These are phyloP conservation scores for Lasiodiplodia gonubiensis DNA, from an alignment of 2,329 filamentous ascomycete species.

Conservation along the genomic window DNA sequence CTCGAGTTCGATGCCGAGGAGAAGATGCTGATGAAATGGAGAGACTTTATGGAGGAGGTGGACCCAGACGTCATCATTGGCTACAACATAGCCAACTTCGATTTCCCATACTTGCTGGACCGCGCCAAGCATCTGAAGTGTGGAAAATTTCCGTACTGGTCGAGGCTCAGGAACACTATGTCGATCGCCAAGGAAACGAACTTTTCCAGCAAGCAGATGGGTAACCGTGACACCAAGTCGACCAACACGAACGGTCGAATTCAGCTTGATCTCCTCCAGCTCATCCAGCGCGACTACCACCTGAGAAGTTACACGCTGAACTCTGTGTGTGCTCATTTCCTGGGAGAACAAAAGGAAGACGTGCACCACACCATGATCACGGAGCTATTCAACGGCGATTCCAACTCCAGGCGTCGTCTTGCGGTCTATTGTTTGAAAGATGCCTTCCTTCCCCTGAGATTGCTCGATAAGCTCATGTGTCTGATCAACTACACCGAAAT, in stretches of 20 bases:
- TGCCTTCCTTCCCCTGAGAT: slow-evolving; percentile 88
- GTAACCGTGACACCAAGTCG: slow-evolving; percentile 89
- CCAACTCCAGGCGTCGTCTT: slow-evolving; percentile 86
- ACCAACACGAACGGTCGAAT: slow-evolving; percentile 95
- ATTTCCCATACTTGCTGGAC: slow-evolving; percentile 94
- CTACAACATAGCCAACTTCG: slow-evolving; percentile 98
- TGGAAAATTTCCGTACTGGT: slow-evolving; percentile 82
- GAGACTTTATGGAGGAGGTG: slow-evolving; percentile 84
- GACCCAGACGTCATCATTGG: slow-evolving; percentile 98
- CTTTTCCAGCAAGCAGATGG: slow-evolving; percentile 98
- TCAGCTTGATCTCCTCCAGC: slow-evolving; percentile 90
- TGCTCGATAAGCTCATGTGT: slow-evolving; percentile 98
- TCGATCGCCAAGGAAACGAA: slow-evolving; percentile 80
- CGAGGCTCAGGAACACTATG: slow-evolving; percentile 72
- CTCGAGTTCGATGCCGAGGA: slow-evolving; percentile 81
- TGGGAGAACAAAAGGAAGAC: slow-evolving; percentile 98
- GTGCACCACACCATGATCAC: slow-evolving; percentile 99
- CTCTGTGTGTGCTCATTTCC: slow-evolving; percentile 91
- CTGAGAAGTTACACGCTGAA: slow-evolving; percentile 96
- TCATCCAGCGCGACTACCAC: slow-evolving; percentile 94
- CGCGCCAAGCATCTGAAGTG: slow-evolving; percentile 85
- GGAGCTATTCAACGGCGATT: slow-evolving; percentile 93
- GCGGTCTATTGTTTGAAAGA: slow-evolving; percentile 98
- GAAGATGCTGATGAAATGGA: slow-evolving; percentile 91
- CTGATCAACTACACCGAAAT: slow-evolving; percentile 99